Conservation (phyloP, 2,329 filamentous ascomycete genomes). For the Polytolypa hystricis region DNA sequence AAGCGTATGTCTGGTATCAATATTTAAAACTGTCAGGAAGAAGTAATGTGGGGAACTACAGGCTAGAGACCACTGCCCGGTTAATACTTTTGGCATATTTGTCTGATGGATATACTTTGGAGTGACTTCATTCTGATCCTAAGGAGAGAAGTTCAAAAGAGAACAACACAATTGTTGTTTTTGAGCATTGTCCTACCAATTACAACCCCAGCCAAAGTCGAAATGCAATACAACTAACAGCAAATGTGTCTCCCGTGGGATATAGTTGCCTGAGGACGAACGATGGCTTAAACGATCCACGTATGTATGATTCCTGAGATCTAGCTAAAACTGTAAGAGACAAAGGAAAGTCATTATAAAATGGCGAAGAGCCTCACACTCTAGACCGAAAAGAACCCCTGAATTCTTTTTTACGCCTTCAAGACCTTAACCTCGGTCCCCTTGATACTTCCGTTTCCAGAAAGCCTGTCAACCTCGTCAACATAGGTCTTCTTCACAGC, state of each 20-base stretch:
- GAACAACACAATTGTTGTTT: no score
- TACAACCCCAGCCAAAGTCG: no score
- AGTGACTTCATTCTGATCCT: neutral
- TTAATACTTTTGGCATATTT: neutral
- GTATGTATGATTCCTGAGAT: neutral
- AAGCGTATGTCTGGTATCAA: neutral
- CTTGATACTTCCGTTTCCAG: slow-evolving; percentile 75
- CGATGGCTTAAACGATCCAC: neutral
- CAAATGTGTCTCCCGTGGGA: no score
- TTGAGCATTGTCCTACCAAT: no score
- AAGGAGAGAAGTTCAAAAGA: no score
- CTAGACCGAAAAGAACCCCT: no score
- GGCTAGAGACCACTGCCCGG: neutral
- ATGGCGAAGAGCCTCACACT: neutral
- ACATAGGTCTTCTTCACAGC: slow-evolving; percentile 80
- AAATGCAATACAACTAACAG: no score
- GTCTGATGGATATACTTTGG: neutral
- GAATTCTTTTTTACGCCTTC: slow-evolving; percentile 4
- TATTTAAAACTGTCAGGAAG: neutral
- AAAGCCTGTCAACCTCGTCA: slow-evolving; percentile 65
- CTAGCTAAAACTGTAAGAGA: neutral
- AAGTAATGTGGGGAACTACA: neutral
- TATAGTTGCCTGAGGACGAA: neutral
- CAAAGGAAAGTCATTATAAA: neutral
- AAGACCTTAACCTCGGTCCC: slow-evolving; percentile 63